phyloP scores from a whole-genome alignment of 257 asterid species.

The Solanum appendiculatum region DNA sequence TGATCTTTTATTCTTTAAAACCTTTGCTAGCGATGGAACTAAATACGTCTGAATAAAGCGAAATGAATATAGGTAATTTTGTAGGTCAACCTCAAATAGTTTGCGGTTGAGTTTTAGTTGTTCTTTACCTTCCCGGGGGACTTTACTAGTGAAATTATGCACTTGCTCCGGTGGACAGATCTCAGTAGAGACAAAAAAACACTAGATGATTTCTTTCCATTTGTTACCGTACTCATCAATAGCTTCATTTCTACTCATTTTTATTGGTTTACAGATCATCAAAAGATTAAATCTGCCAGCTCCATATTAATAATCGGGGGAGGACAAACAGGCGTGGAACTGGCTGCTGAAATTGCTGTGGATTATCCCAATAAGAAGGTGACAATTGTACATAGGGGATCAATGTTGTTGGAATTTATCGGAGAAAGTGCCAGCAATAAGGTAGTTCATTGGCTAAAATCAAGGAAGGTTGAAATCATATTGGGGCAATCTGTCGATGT shows the following conservation, averaged over 20 bases:
- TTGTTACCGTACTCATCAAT: background rate
- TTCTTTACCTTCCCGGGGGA: background rate
- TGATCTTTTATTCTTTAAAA: background rate
- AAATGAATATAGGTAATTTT: background rate
- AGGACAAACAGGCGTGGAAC: constrained; percentile 15
- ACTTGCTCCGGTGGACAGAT: background rate
- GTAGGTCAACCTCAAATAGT: background rate
- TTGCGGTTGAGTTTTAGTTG: background rate
- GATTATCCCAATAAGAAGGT: constrained; percentile 13
- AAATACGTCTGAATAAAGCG: background rate
- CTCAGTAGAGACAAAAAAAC: too few species aligned
- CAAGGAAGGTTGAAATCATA: constrained; percentile 4
- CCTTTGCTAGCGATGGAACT: background rate
- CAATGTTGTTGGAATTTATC: constrained; percentile 8
- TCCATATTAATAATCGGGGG: constrained; percentile 11
- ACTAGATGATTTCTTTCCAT: background rate
- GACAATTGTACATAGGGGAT: constrained; percentile 9
- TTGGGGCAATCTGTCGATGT: constrained; percentile 11
- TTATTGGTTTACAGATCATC: constrained; percentile 1
- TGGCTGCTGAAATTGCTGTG: constrained; percentile 12
- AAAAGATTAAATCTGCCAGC: background rate
- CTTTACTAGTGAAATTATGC: background rate
- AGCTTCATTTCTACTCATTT: background rate
- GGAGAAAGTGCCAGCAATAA: constrained; percentile 4
- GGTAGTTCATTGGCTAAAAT: constrained; percentile 7